Conservation (phyloP, 2,329 filamentous ascomycete genomes). For the Clonostachys sp. region DNA sequence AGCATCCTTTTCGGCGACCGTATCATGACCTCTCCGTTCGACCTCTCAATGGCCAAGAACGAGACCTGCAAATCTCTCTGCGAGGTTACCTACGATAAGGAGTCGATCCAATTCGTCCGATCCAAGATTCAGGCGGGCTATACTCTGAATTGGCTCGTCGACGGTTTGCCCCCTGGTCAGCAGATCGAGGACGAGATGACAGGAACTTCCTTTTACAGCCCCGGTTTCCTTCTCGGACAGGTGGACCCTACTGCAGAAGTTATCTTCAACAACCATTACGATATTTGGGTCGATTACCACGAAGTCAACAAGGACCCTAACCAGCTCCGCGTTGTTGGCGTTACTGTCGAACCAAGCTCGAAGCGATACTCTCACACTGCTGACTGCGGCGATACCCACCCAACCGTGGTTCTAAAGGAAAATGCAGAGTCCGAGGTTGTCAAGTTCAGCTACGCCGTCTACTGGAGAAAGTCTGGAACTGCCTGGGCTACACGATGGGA, state of each 20-base stretch:
- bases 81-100: conserved; percentile 55
- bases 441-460: conserved; percentile 87
- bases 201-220: conserved; percentile 78
- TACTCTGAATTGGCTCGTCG: conserved; percentile 92
- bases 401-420: conserved; percentile 59
- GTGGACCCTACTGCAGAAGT: conserved; percentile 49
- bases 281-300: conserved; percentile 92
- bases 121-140: conserved; percentile 78
- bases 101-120: conserved; percentile 75
- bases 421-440: conserved; percentile 51
- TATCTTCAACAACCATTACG: conserved; percentile 88
- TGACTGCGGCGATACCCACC: conserved; percentile 58
- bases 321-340: conserved; percentile 85
- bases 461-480: conserved; percentile 79
- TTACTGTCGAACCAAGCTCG: conserved; percentile 81
- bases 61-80: conserved; percentile 85
- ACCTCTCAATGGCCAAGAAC: conserved; percentile 81
- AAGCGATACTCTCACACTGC: conserved; percentile 51
- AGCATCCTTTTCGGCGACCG: conserved; percentile 97
- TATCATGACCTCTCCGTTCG: conserved; percentile 94
- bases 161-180: conserved; percentile 89
- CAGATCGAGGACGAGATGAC: conserved; percentile 72
- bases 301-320: conserved; percentile 61
- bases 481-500: conserved; percentile 98
- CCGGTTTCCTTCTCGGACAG: conserved; percentile 77